Percentiles rank a stretch among this genome's conserved stretches.
Evolutionary conservation across 352 stramenopile genomes (phyloP).

Genomic region (Globisporangium spinosum): DNA sequence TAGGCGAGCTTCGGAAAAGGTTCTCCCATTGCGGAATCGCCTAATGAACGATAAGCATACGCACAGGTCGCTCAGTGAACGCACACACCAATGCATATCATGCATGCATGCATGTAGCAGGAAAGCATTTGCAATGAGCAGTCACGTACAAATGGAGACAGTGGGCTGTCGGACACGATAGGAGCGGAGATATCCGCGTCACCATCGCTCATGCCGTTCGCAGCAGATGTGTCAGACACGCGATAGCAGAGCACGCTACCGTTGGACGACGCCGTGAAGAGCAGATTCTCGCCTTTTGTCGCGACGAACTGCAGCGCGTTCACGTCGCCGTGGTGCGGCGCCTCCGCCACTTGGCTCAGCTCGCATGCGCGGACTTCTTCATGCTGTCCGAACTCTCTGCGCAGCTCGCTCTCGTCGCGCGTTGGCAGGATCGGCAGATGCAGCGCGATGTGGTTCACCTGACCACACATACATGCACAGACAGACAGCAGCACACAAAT

Average conservation of each 20-base stretch:
- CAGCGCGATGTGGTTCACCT: conserved; percentile 52
- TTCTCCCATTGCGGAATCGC: conserved; percentile 59
- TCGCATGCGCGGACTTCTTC: conserved; percentile 29
- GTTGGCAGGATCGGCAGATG: conserved; percentile 45
- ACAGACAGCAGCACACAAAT: not conserved
- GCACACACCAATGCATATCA: not conserved
- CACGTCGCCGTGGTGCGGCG: conserved; percentile 52
- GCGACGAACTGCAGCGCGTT: conserved; percentile 58
- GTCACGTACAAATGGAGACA: conserved; percentile 16
- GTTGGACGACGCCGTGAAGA: conserved; percentile 56
- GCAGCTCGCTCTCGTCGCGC: conserved; percentile 41
- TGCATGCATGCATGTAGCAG: not conserved
- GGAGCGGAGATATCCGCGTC: conserved; percentile 15
- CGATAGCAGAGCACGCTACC: conserved; percentile 47
- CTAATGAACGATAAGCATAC: conserved; percentile 6
- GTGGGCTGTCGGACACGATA: not conserved
- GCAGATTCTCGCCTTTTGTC: conserved; percentile 38
- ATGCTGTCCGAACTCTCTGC: conserved; percentile 32
- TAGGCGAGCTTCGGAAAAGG: conserved; percentile 35
- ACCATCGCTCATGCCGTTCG: conserved; percentile 15
- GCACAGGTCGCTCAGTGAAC: not conserved
- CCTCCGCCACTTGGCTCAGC: conserved; percentile 41
- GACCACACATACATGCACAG: not conserved
- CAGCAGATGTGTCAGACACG: conserved; percentile 25
- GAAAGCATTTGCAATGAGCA: not conserved